Conservation (phyloP, 164 flowering plant species). For the Vitis rotundifolia region DNA sequence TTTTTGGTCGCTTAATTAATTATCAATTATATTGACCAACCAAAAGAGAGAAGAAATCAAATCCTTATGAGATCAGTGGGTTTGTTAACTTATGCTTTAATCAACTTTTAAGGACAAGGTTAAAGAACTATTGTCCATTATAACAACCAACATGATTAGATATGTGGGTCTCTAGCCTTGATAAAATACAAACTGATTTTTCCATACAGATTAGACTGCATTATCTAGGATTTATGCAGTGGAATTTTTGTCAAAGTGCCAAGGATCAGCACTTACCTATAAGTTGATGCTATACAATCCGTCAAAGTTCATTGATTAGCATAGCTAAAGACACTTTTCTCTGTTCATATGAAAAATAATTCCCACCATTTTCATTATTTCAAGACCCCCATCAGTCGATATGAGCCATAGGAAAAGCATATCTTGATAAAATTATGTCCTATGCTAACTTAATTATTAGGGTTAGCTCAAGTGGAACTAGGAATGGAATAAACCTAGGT, state of each 20-base stretch:
- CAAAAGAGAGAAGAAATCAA: not conserved
- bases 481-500: no score
- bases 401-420: no score
- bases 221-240: slow-evolving; percentile 1
- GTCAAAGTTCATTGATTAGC: no score
- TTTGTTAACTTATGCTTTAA: slow-evolving; percentile 18
- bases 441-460: no score
- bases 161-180: slow-evolving; percentile 22
- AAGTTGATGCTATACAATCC: no score
- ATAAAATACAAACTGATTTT: slow-evolving; percentile 15
- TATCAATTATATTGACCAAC: slow-evolving; percentile 5
- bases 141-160: slow-evolving; percentile 46
- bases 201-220: slow-evolving; percentile 17
- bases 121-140: slow-evolving; percentile 14
- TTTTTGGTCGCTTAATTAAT: not conserved
- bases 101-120: slow-evolving; percentile 19
- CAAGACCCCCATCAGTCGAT: no score
- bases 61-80: not conserved
- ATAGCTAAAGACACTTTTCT: no score
- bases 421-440: no score
- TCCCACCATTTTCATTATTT: no score
- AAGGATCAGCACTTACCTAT: no score
- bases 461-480: no score
- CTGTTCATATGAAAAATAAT: no score
- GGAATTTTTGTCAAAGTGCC: not conserved